Percentiles rank a stretch among this genome's conserved stretches.
Conservation (phyloP, 495 filamentous ascomycete species). For the Penicillium chermesinum region DNA sequence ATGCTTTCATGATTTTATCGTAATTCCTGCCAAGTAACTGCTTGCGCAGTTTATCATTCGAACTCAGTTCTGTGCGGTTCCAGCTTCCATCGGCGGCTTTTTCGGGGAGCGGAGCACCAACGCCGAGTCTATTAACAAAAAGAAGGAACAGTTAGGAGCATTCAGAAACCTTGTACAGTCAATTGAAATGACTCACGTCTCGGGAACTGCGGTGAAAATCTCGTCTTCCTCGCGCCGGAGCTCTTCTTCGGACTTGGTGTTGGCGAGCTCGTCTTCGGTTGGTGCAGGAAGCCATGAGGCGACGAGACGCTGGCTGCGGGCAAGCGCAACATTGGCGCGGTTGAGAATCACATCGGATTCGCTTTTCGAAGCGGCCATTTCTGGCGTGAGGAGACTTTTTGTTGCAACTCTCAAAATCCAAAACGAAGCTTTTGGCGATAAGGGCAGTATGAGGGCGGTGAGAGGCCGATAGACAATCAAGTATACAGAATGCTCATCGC, state of each 20-base stretch:
- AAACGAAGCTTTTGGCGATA: conserved; percentile 13
- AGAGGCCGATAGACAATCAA: no score
- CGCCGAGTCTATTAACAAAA: conserved; percentile 32
- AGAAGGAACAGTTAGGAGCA: background rate
- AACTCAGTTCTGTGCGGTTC: conserved; percentile 35
- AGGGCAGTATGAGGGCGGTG: conserved; percentile 14
- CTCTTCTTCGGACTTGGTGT: conserved; percentile 40
- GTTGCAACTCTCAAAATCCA: background rate
- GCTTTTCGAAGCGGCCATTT: conserved; percentile 33
- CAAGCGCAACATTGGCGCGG: conserved; percentile 44
- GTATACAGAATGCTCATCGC: no score
- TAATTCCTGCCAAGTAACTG: conserved; percentile 47
- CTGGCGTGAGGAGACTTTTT: conserved; percentile 1
- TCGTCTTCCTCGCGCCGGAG: conserved; percentile 46
- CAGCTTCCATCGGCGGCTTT: conserved; percentile 37
- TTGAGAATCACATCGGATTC: conserved; percentile 48
- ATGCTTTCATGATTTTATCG: conserved; percentile 34
- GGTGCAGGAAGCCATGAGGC: conserved; percentile 48
- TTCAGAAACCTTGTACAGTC: background rate
- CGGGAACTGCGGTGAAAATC: conserved; percentile 48
- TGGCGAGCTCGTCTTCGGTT: conserved; percentile 38
- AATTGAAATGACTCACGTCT: conserved; percentile 35
- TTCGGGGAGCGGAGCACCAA: conserved; percentile 43
- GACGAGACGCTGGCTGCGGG: conserved; percentile 47
- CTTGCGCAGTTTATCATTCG: conserved; percentile 43